Evolutionary conservation across 768 basidiomycete genomes (phyloP), one percentile per base, ranked within the genome.

Genomic region (Pleurotus salmoneostramineus): DNA sequence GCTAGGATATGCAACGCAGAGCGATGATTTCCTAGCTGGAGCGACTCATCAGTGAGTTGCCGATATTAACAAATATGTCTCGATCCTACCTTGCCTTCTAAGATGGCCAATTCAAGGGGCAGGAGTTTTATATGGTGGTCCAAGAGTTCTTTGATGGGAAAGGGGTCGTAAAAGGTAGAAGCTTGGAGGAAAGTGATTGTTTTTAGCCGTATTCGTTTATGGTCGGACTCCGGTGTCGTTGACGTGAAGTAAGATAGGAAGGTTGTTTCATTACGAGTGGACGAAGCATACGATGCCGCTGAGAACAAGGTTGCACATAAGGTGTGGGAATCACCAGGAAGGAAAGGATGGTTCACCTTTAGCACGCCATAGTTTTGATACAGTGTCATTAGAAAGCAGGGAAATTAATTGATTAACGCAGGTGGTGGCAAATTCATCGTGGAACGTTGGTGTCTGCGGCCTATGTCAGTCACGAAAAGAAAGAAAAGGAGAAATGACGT

Each of bases 151-250:
- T 76, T 75, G 3, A 89, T 71, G 0, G 60, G 50, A 2, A 72
- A 68, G 1, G 83, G 73, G 65, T 93, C 86, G 64, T 91, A 93
- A 4, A 83, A 69, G 1, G 77, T 74, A 1, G 91, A 93, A 5
- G 87, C 87, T 62, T 95, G 89, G 0, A 98, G 77, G 64, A 94
- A 87, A 1, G 96, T 73, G n/a, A 88, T 73, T 0, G 84, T 76
- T 68, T 90, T 92, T 61, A 96, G 77, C 27, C 93, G 83, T 1
- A 76, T 74, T 15, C 82, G 81, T 69, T 94, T 94, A 58, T 84
- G 79, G 12, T 81, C 79, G 0, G 91, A 90, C 57, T 91, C 83
- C 1, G 92, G 92, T 3, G 92, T 91, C 21, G 89, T 89, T n/a
- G 88, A 85, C 3, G 87, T 78, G 61, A 95, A 88, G 70, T 93